phyloP scores from a whole-genome alignment of 129 eudicot species.

The Saussurea involucrata region DNA sequence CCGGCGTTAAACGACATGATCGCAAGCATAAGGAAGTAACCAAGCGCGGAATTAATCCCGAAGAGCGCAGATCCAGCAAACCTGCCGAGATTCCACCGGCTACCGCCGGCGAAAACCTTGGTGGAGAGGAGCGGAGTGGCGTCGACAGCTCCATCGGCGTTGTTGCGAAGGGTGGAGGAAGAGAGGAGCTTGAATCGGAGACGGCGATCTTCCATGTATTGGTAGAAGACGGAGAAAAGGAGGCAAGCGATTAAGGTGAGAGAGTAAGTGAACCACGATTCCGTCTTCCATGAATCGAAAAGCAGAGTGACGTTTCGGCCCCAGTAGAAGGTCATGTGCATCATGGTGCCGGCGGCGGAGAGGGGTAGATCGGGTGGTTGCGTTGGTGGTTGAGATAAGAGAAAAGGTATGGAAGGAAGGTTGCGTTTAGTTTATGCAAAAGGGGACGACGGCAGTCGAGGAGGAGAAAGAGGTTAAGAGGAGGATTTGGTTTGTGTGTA shows the following conservation, averaged over 20 bases:
- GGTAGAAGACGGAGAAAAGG: slow-evolving; percentile 65
- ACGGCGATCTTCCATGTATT: slow-evolving; percentile 81
- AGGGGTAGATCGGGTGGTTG: not conserved
- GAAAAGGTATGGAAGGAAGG: not conserved
- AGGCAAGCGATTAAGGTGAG: slow-evolving; percentile 50
- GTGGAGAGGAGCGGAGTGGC: slow-evolving; percentile 30
- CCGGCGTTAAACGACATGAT: slow-evolving; percentile 34
- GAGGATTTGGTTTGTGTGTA: not conserved
- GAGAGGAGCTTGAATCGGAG: slow-evolving; percentile 53
- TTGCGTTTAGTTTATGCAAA: slow-evolving; percentile 1
- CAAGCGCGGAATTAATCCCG: slow-evolving; percentile 61
- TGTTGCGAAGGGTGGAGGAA: slow-evolving; percentile 3
- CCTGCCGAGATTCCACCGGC: slow-evolving; percentile 20
- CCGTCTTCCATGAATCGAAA: slow-evolving; percentile 75
- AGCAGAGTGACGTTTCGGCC: slow-evolving; percentile 53
- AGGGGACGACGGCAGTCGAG: not conserved
- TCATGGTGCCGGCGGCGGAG: slow-evolving; percentile 45
- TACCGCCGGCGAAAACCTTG: slow-evolving; percentile 27
- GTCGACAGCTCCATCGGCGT: not conserved
- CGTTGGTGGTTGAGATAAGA: slow-evolving; percentile 16
- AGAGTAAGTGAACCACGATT: slow-evolving; percentile 40
- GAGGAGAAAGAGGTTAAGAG: not conserved
- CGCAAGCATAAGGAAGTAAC: slow-evolving; percentile 45
- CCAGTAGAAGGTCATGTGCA: slow-evolving; percentile 99
- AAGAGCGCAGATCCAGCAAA: slow-evolving; percentile 50